phyloP scores from a whole-genome alignment of 129 eudicot genomes.

The Lactuca sativa region DNA sequence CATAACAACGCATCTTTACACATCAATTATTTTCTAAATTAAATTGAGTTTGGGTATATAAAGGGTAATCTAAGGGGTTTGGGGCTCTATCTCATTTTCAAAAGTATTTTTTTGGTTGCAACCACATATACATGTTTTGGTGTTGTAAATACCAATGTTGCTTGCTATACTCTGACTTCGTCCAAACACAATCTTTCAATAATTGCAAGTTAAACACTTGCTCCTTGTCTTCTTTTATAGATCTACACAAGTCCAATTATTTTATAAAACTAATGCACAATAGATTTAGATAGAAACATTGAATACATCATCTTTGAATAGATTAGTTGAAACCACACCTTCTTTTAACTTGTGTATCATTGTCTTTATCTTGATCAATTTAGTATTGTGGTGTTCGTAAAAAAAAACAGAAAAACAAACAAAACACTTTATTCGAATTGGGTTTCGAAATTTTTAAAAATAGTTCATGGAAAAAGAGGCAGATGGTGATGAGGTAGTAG shows the following conservation, averaged over 20 bases:
- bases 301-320: constrained; percentile 1
- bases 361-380: constrained; percentile 13
- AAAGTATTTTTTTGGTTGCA: too few relatives aligned
- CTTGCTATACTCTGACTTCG: too few relatives aligned
- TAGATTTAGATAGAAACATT: background rate
- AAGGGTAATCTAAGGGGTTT: too few relatives aligned
- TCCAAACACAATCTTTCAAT: constrained; percentile 11
- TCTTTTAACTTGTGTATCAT: constrained; percentile 13
- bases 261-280: constrained; percentile 4
- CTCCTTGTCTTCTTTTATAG: constrained; percentile 12
- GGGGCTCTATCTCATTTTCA: too few relatives aligned
- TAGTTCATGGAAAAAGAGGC: constrained; percentile 36
- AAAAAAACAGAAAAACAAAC: constrained; percentile 1
- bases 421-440: background rate
- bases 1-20: too few relatives aligned
- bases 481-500: constrained; percentile 34
- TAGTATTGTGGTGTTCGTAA: constrained; percentile 19
- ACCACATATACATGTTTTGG: too few relatives aligned
- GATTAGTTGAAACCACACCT: constrained; percentile 27
- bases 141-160: too few relatives aligned
- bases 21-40: too few relatives aligned
- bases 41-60: too few relatives aligned
- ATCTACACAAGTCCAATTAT: background rate
- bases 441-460: background rate
- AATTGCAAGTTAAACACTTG: constrained; percentile 26